Evolutionary conservation across 352 stramenopile genomes (phyloP).

Genomic region (Pythium coloratum): DNA sequence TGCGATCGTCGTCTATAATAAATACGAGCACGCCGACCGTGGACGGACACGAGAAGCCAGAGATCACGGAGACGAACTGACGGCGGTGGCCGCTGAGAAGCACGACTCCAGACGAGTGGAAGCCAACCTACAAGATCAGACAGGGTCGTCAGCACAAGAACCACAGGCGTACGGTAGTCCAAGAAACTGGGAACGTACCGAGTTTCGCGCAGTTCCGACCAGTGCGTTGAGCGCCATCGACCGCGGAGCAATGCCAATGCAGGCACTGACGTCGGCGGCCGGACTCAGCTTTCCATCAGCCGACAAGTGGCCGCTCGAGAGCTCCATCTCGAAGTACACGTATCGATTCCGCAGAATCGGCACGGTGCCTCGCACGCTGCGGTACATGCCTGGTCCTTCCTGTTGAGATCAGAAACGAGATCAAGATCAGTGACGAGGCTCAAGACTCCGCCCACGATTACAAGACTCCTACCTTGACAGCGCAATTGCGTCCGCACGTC

Average conservation of each 20-base stretch:
- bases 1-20: constrained; percentile 44
- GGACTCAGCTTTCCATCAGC: constrained; percentile 25
- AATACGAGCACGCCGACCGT: constrained; percentile 78
- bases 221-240: constrained; percentile 80
- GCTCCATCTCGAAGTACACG: constrained; percentile 87
- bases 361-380: constrained; percentile 69
- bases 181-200: constrained; percentile 36
- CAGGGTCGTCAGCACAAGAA: not conserved
- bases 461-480: constrained; percentile 54
- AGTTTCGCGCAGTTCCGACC: constrained; percentile 75
- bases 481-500: constrained; percentile 80
- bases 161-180: not conserved
- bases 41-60: constrained; percentile 56
- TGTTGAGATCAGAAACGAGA: constrained; percentile 1
- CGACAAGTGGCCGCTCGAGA: constrained; percentile 47
- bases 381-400: constrained; percentile 69
- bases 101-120: constrained; percentile 80
- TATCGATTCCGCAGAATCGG: constrained; percentile 63
- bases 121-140: constrained; percentile 54
- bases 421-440: too few relatives aligned
- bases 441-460: not conserved
- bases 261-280: constrained; percentile 63
- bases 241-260: constrained; percentile 75
- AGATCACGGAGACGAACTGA: constrained; percentile 53
- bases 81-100: constrained; percentile 62